A percentile compares a stretch with the other conserved stretches of the same genome.
These are phyloP conservation scores for Adansonia grandidieri DNA, from an alignment of 441 rosid genomes.

Conservation along the genomic window DNA sequence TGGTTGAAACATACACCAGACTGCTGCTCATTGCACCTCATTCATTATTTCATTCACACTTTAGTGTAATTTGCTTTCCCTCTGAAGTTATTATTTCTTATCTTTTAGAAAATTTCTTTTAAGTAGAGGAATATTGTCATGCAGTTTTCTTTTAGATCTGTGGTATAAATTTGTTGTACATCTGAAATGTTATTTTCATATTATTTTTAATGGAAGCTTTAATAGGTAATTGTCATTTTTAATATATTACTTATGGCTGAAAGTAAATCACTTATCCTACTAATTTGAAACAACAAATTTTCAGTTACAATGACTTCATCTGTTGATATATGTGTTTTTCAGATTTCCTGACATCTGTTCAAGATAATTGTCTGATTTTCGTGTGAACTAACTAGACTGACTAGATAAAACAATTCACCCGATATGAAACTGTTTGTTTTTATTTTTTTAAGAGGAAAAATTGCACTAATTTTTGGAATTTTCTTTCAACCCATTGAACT, in stretches of 20 bases:
- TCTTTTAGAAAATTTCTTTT: conserved; percentile 11
- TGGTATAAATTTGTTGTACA: neutral
- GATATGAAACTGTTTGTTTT: neutral
- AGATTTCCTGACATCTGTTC: conserved; percentile 16
- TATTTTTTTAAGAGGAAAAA: neutral
- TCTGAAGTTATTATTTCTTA: conserved; percentile 5
- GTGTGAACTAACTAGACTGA: conserved; percentile 12
- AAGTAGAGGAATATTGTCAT: neutral
- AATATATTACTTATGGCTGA: neutral
- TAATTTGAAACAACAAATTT: conserved; percentile 1
- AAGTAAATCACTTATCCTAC: neutral
- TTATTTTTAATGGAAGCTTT: neutral
- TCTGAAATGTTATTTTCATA: neutral
- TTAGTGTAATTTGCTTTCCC: conserved; percentile 65
- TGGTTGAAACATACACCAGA: conserved; percentile 97
- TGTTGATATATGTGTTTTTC: neutral
- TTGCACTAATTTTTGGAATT: conserved; percentile 13
- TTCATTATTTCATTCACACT: conserved; percentile 86
- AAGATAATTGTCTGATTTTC: conserved; percentile 3
- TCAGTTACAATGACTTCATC: neutral
- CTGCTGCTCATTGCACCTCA: conserved; percentile 90
- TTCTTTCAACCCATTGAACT: neutral
- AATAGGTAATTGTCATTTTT: conserved; percentile 1
- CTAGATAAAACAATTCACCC: conserved; percentile 20
- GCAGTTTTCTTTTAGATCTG: conserved; percentile 6